Evolutionary conservation across 495 filamentous ascomycete genomes (phyloP), one percentile per base, ranked within the genome.

Genomic region (Hyaloscypha hepaticicola): DNA sequence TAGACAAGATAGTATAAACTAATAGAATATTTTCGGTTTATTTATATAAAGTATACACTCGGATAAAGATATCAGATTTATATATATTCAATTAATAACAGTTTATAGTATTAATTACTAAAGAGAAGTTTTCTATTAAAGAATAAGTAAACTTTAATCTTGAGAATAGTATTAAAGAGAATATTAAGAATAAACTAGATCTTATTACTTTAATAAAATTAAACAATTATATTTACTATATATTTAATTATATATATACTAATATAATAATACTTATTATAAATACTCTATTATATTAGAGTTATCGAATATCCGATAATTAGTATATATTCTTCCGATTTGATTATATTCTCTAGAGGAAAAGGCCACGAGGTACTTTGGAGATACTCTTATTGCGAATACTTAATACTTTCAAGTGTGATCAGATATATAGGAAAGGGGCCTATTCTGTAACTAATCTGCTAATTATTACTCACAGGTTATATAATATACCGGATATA

Each of bases 171-270:
- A 7, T 57, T 25, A 22, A 5, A 24, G 53, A n/a, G n/a, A n/a
- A n/a, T n/a, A n/a, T n/a, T n/a, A n/a, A n/a, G n/a, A n/a, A n/a
- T n/a, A n/a, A n/a, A 64, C 49, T 55, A 31, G 53, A 64, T 41
- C 21, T 58, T 24, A 19, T 58, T 41, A 24, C 31, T 25, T 7
- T 45, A 29, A 22, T 31, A 26, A 16, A 64, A 33, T n/a, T 60
- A 38, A 64, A 28, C 11, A 64, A 64, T 50, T 26, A 64, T 33
- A 57, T 8, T 4, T 64, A 64, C 34, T 26, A 50, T 29, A 64
- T 29, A 25, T 64, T 64, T 53, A 64, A 64, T 49, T 26, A 64
- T 58, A 34, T 38, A 64, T 64, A 64, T 64, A n/a, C 27, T 45
- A 58, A 53, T 8, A 64, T 25, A 22, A 64, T 25, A 5, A 64